Conservation (phyloP, 2,329 filamentous ascomycete species). For the Fusarium sp. region DNA sequence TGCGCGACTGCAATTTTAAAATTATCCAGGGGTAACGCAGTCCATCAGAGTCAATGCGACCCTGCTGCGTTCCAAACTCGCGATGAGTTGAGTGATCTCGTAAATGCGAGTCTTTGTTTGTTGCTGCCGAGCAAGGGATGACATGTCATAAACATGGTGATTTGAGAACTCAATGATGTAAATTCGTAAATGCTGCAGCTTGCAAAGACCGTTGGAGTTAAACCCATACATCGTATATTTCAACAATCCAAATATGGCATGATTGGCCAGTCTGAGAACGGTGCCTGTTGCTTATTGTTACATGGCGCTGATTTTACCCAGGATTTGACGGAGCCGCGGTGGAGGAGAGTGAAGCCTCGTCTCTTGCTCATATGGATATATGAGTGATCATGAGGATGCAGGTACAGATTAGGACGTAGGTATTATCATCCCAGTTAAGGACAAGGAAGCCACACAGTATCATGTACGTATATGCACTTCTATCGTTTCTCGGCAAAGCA, state of each 20-base stretch:
- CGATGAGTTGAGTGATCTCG: not conserved
- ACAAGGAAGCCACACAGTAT: constrained; percentile 17
- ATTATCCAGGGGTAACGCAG: constrained; percentile 43
- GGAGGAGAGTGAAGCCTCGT: not conserved
- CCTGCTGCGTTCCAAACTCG: constrained; percentile 11
- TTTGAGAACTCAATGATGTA: constrained; percentile 5
- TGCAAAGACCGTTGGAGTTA: not conserved
- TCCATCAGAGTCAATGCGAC: constrained; percentile 38
- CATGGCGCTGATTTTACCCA: not conserved
- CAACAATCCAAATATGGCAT: not conserved
- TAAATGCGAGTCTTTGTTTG: not conserved
- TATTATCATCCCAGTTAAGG: constrained; percentile 6
- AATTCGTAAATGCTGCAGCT: constrained; percentile 9
- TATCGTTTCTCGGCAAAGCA: not conserved
- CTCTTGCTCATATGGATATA: not conserved
- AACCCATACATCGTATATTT: not conserved
- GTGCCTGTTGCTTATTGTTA: not conserved
- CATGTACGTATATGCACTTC: not conserved
- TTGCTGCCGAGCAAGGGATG: constrained; percentile 6
- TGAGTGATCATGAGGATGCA: constrained; percentile 10
- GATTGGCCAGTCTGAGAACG: constrained; percentile 3
- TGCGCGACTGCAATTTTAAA: constrained; percentile 35
- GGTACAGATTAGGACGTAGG: not conserved
- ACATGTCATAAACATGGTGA: constrained; percentile 8
- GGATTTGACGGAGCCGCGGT: not conserved